These are phyloP conservation scores for Diaporthe ampelina DNA, from an alignment of 2,329 filamentous ascomycete species.

Conservation along the genomic window DNA sequence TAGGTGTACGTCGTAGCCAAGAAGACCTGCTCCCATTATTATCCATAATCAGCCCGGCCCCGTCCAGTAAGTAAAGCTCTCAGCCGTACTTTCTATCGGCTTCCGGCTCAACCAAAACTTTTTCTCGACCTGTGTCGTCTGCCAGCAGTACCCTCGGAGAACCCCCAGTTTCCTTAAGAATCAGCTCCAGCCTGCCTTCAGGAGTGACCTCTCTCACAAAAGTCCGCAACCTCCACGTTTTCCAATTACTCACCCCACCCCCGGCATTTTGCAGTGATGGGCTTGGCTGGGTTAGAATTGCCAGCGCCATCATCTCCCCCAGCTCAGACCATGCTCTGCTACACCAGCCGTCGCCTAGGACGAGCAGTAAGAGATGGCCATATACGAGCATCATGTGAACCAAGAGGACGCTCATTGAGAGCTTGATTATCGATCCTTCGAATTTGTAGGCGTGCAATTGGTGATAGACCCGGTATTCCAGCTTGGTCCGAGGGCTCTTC, in stretches of 20 bases:
- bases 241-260: neutral
- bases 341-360: neutral
- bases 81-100: neutral
- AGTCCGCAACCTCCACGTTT: neutral
- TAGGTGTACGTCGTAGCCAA: too few relatives aligned
- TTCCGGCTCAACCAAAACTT: neutral
- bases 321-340: slow-evolving; percentile 13
- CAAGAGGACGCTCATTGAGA: neutral
- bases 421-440: neutral
- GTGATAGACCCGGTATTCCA: neutral
- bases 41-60: too few relatives aligned
- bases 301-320: neutral
- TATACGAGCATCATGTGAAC: slow-evolving; percentile 15
- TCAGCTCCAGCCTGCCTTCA: neutral
- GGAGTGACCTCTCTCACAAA: neutral
- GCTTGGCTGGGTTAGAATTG: neutral
- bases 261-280: neutral
- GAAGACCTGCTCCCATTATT: too few relatives aligned
- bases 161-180: neutral
- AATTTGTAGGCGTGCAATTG: neutral
- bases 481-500: neutral
- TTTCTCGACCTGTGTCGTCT: neutral
- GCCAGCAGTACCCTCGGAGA: neutral
- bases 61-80: neutral
- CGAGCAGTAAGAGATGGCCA: neutral